Conservation (phyloP, 495 filamentous ascomycete species). For the Pyrenula aspistea region DNA sequence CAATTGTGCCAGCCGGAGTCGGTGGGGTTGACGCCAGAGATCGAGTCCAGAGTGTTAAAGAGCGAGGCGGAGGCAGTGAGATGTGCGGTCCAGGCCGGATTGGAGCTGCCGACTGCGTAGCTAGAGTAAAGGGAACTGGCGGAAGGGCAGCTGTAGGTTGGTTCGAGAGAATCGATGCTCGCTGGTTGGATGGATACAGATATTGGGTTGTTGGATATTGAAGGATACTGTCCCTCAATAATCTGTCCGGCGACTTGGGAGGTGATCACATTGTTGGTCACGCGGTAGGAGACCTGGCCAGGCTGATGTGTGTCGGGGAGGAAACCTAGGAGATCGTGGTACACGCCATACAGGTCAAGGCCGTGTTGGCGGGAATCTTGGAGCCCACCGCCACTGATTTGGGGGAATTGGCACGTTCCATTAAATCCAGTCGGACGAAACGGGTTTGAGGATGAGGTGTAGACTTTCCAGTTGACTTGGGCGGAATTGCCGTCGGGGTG, state of each 20-base stretch:
- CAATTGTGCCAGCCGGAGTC: conserved; percentile 46
- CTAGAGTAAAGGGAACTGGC: conserved; percentile 28
- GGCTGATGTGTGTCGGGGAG: conserved; percentile 33
- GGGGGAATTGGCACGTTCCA: conserved; percentile 59
- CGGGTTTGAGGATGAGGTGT: conserved; percentile 42
- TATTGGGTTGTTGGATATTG: conserved; percentile 4
- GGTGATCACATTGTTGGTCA: conserved; percentile 61
- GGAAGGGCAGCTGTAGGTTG: conserved; percentile 43
- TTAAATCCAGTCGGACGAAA: conserved; percentile 43
- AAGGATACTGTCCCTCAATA: conserved; percentile 45
- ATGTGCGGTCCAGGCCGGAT: conserved; percentile 41
- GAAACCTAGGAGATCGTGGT: conserved; percentile 45
- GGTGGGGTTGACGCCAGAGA: conserved; percentile 42
- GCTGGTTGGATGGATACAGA: conserved; percentile 15
- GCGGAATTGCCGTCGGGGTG: conserved; percentile 17
- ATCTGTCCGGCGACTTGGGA: conserved; percentile 58
- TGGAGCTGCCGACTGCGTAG: conserved; percentile 32
- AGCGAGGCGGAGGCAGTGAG: conserved; percentile 38
- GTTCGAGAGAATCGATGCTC: conserved; percentile 51
- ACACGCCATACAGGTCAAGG: conserved; percentile 49
- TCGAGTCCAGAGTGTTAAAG: conserved; percentile 38
- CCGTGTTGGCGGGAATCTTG: conserved; percentile 58
- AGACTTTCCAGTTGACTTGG: conserved; percentile 42
- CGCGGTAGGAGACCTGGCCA: conserved; percentile 38
- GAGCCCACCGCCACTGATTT: conserved; percentile 52